Evolutionary conservation across 768 basidiomycete genomes (phyloP).

Genomic region (Psilocybe cubensis): DNA sequence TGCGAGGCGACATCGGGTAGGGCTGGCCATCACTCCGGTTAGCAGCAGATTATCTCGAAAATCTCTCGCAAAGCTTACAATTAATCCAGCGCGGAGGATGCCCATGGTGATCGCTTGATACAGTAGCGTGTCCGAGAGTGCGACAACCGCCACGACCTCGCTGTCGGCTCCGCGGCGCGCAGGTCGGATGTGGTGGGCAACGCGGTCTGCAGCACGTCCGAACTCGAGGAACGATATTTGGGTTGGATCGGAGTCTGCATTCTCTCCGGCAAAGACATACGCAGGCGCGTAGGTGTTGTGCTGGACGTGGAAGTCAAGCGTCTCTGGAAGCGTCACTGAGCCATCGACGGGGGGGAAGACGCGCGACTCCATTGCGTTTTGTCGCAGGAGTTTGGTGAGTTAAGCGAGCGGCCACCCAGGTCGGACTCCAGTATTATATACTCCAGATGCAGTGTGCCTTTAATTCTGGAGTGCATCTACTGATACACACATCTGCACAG

Average conservation of each 20-base stretch:
- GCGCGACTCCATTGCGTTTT: conserved; percentile 10
- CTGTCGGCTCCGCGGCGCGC: conserved; percentile 24
- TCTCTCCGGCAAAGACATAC: conserved; percentile 34
- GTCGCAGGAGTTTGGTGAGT: neutral
- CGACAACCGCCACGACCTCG: conserved; percentile 39
- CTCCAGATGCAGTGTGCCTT: neutral
- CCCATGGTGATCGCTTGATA: conserved; percentile 47
- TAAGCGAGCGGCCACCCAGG: neutral
- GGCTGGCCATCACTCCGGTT: conserved; percentile 31
- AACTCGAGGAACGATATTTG: conserved; percentile 46
- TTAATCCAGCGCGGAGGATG: conserved; percentile 36
- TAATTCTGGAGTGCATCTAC: neutral
- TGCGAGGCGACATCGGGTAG: conserved; percentile 44
- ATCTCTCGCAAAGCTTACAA: conserved; percentile 25
- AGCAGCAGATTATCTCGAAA: neutral
- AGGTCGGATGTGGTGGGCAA: conserved; percentile 42
- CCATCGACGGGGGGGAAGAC: conserved; percentile 31
- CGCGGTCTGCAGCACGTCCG: conserved; percentile 46
- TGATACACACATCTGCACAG: neutral
- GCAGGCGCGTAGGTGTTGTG: conserved; percentile 33
- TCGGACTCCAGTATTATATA: conserved; percentile 4
- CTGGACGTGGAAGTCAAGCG: conserved; percentile 35
- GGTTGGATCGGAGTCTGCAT: conserved; percentile 17
- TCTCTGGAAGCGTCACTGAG: conserved; percentile 34
- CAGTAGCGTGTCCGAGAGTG: conserved; percentile 35